Conservation (phyloP, 768 basidiomycete species). For the Tylopilus subfusipes region DNA sequence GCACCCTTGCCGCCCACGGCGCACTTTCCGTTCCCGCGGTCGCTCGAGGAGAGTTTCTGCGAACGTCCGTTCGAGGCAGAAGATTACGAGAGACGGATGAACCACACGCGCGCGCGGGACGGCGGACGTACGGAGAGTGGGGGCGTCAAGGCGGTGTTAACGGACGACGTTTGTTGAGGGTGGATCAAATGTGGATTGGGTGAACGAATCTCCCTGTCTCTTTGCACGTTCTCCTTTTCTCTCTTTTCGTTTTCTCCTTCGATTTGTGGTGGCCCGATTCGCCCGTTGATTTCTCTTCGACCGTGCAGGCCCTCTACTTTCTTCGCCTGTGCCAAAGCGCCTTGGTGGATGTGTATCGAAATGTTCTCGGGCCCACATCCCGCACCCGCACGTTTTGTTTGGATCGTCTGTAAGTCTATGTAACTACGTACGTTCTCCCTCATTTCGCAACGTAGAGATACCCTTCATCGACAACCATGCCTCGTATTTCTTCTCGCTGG, state of each 20-base stretch:
- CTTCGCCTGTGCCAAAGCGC: constrained; percentile 12
- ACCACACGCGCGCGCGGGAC: constrained; percentile 68
- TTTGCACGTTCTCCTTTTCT: background rate
- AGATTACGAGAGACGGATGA: constrained; percentile 54
- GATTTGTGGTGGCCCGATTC: constrained; percentile 9
- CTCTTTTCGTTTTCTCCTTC: constrained; percentile 3
- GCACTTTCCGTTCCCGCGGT: constrained; percentile 66
- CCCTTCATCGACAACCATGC: no score
- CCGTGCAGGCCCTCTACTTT: constrained; percentile 5
- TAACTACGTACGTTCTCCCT: constrained; percentile 22
- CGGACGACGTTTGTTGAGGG: constrained; percentile 34
- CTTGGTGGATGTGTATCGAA: constrained; percentile 24
- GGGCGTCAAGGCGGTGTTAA: constrained; percentile 72
- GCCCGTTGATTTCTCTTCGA: constrained; percentile 7
- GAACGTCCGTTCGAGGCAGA: constrained; percentile 21
- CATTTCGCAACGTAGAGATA: constrained; percentile 23
- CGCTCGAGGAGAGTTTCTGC: constrained; percentile 38
- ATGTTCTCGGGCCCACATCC: background rate
- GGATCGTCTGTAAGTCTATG: constrained; percentile 18
- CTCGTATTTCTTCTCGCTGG: background rate
- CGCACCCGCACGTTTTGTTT: constrained; percentile 2
- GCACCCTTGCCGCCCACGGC: constrained; percentile 33
- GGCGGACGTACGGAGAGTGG: constrained; percentile 84
- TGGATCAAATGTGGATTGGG: constrained; percentile 3
- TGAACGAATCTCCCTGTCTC: constrained; percentile 6